A percentile compares a stretch with the other conserved stretches of the same genome.
Conservation (phyloP, 805 yeast species). For the Yamadazyma ubonensis region DNA sequence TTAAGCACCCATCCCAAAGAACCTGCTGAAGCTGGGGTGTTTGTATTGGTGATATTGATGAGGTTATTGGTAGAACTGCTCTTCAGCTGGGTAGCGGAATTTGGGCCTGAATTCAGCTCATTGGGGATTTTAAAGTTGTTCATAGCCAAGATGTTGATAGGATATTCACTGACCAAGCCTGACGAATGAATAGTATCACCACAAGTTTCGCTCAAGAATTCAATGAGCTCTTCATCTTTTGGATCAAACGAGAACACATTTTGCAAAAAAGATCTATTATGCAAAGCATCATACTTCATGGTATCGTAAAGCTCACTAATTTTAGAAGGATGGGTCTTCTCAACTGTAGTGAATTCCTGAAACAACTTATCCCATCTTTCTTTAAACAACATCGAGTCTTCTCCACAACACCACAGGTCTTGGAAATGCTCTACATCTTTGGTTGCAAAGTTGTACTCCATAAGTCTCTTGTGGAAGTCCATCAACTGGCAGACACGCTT, state of each 20-base stretch:
- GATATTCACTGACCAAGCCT: constrained; percentile 65
- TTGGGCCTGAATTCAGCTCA: constrained; percentile 20
- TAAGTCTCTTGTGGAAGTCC: constrained; percentile 83
- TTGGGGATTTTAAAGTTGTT: constrained; percentile 68
- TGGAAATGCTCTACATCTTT: constrained; percentile 70
- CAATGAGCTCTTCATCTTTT: constrained; percentile 35
- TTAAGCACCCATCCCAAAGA: constrained; percentile 72
- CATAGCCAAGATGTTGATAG: constrained; percentile 72
- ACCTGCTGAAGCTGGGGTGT: constrained; percentile 49
- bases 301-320: constrained; percentile 96
- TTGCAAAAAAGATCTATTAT: constrained; percentile 85
- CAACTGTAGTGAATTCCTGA: constrained; percentile 86
- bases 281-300: constrained; percentile 97
- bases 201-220: constrained; percentile 38
- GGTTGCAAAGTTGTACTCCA: constrained; percentile 74
- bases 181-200: constrained; percentile 47
- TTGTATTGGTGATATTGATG: constrained; percentile 18
- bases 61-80: constrained; percentile 24
- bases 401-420: constrained; percentile 92
- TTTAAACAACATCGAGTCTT: constrained; percentile 82
- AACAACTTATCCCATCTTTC: constrained; percentile 98
- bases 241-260: constrained; percentile 71
- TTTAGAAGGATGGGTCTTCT: constrained; percentile 96
- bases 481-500: constrained; percentile 92
- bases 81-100: constrained; percentile 22